Conservation (phyloP, 2,329 filamentous ascomycete genomes). For the Bipolaris oryzae region DNA sequence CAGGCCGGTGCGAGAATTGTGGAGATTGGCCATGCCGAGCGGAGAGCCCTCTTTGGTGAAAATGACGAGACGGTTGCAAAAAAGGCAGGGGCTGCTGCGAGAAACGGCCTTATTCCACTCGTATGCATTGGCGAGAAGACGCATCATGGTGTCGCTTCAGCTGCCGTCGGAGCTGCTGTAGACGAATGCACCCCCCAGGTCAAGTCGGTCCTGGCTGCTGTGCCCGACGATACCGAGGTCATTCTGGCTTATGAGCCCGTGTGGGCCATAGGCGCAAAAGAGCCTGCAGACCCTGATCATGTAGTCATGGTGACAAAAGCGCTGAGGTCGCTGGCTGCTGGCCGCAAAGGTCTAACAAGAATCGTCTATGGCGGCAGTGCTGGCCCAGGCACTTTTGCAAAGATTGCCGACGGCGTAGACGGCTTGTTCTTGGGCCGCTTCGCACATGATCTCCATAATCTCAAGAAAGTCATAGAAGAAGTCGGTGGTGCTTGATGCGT, state of each 20-base stretch:
- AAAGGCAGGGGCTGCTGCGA: constrained; percentile 71
- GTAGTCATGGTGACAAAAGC: constrained; percentile 72
- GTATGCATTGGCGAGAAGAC: constrained; percentile 80
- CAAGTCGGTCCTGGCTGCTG: constrained; percentile 63
- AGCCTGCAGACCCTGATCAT: constrained; percentile 74
- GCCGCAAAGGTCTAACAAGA: constrained; percentile 64
- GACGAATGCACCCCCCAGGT: constrained; percentile 71
- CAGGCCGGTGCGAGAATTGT: constrained; percentile 74
- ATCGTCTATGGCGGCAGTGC: constrained; percentile 85
- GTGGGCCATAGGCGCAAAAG: constrained; percentile 80
- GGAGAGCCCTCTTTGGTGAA: constrained; percentile 73
- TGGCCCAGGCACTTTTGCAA: constrained; percentile 75
- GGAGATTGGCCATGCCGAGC: constrained; percentile 82
- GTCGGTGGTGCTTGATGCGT: constrained; percentile 57
- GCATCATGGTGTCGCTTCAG: constrained; percentile 51
- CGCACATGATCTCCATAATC: constrained; percentile 74
- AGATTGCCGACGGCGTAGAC: constrained; percentile 72
- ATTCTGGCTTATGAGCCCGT: constrained; percentile 87
- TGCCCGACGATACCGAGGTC: constrained; percentile 69
- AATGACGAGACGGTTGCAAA: constrained; percentile 69
- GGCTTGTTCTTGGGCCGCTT: constrained; percentile 83
- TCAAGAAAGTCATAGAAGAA: constrained; percentile 74
- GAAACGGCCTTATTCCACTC: constrained; percentile 75
- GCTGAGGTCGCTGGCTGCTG: constrained; percentile 62
- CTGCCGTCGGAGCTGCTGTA: constrained; percentile 64